A percentile compares a stretch with the other conserved stretches of the same genome.
phyloP scores from a whole-genome alignment of 1,139 yeast species.

The Saccharomyces hybrid region DNA sequence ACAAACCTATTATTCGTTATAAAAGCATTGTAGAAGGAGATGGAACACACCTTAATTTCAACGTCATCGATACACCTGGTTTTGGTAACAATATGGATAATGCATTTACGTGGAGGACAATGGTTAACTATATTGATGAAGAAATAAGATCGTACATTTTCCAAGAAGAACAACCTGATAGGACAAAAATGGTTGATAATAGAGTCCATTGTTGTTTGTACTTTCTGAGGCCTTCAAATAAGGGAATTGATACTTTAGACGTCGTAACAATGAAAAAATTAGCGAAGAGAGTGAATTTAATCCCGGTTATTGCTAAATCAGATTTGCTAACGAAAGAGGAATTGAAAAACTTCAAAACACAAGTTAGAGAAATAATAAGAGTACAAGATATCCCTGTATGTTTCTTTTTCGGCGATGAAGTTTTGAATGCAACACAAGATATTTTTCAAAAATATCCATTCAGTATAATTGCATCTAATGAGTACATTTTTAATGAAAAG shows the following conservation, averaged over 20 bases:
- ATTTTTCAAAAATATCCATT: conserved; percentile 43
- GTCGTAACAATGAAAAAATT: conserved; percentile 61
- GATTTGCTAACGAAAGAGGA: conserved; percentile 50
- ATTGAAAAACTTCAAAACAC: conserved; percentile 36
- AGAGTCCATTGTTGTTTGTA: conserved; percentile 74
- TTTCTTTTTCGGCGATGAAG: conserved; percentile 39
- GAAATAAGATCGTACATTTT: conserved; percentile 51
- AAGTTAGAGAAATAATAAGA: conserved; percentile 39
- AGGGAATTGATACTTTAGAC: conserved; percentile 52
- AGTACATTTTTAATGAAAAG: conserved; percentile 25
- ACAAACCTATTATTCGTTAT: conserved; percentile 14
- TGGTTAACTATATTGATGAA: conserved; percentile 50
- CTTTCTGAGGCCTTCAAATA: conserved; percentile 52
- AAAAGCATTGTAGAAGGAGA: conserved; percentile 44
- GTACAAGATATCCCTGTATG: conserved; percentile 50
- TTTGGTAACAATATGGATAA: conserved; percentile 69
- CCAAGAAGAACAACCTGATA: conserved; percentile 66
- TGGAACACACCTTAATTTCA: conserved; percentile 43
- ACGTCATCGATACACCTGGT: conserved; percentile 65
- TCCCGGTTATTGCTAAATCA: conserved; percentile 71
- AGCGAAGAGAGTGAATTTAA: conserved; percentile 55
- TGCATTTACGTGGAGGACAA: conserved; percentile 49
- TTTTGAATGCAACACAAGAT: conserved; percentile 18
- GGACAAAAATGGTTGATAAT: conserved; percentile 43
- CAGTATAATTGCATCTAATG: conserved; percentile 50